phyloP scores from a whole-genome alignment of 1,284 basidiomycete genomes.

The Tremellales sp. region DNA sequence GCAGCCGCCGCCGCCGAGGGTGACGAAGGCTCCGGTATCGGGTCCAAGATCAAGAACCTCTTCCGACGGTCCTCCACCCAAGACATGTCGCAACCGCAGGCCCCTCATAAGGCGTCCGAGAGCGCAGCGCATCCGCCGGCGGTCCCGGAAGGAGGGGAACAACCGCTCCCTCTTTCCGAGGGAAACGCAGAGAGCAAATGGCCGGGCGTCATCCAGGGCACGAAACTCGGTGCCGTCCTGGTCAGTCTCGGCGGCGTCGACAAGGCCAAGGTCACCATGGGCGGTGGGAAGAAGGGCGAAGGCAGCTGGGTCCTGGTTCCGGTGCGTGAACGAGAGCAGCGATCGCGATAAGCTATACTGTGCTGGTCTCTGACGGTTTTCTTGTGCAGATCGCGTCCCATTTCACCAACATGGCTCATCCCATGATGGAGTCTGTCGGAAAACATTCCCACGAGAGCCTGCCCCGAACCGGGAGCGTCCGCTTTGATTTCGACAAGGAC shows the following conservation, averaged over 20 bases:
- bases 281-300: constrained; percentile 30
- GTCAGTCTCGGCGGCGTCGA: constrained; percentile 27
- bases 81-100: constrained; percentile 1
- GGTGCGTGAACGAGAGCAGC: constrained; percentile 12
- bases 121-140: background rate
- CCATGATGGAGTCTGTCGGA: constrained; percentile 12
- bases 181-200: constrained; percentile 33
- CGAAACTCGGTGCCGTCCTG: constrained; percentile 28
- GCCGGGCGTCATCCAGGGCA: constrained; percentile 37
- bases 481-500: constrained; percentile 44
- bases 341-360: too few species aligned
- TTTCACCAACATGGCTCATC: constrained; percentile 18
- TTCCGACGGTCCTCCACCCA: constrained; percentile 22
- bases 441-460: background rate
- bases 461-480: constrained; percentile 34
- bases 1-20: constrained; percentile 5
- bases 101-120: constrained; percentile 2
- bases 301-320: constrained; percentile 25
- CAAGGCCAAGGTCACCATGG: constrained; percentile 22
- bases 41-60: constrained; percentile 33
- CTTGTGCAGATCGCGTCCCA: constrained; percentile 25
- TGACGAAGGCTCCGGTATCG: constrained; percentile 15
- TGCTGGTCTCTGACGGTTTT: too few species aligned
- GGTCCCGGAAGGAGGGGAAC: constrained; percentile 16
- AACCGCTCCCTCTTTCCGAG: constrained; percentile 1